phyloP scores from a whole-genome alignment of 2,329 filamentous ascomycete genomes.

The Neonectria coccinea region DNA sequence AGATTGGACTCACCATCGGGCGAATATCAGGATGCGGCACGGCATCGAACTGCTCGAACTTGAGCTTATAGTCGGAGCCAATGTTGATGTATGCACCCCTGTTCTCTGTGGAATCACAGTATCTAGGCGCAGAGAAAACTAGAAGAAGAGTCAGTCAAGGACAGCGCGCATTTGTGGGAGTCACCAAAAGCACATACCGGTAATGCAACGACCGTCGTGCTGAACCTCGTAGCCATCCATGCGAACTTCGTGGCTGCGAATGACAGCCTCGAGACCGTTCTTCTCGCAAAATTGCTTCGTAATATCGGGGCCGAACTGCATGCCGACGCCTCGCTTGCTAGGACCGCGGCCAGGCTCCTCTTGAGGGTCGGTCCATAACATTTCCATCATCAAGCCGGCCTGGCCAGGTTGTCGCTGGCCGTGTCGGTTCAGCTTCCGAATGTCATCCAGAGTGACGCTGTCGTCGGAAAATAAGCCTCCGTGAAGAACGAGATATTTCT shows the following conservation, averaged over 20 bases:
- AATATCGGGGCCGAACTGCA: constrained; percentile 96
- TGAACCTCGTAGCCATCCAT: constrained; percentile 99
- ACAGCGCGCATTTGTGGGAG: not conserved
- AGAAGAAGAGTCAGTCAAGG: constrained; percentile 28
- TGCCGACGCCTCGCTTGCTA: constrained; percentile 94
- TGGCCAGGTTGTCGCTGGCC: constrained; percentile 93
- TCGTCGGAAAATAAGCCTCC: constrained; percentile 97
- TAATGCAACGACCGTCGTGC: constrained; percentile 95
- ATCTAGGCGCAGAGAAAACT: constrained; percentile 97
- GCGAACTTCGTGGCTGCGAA: constrained; percentile 95
- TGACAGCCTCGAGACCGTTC: constrained; percentile 94
- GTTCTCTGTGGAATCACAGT: constrained; percentile 98
- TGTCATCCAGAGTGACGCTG: constrained; percentile 90
- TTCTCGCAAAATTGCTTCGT: constrained; percentile 97
- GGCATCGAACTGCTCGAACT: constrained; percentile 94
- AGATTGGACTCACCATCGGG: constrained; percentile 75
- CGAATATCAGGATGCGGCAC: constrained; percentile 96
- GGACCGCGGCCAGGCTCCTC: constrained; percentile 86
- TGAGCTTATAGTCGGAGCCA: constrained; percentile 88
- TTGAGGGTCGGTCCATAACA: constrained; percentile 99
- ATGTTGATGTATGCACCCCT: constrained; percentile 99
- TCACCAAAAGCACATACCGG: constrained; percentile 65
- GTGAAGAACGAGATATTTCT: constrained; percentile 92
- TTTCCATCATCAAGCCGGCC: constrained; percentile 98
- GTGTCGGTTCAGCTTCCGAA: constrained; percentile 91